These are phyloP conservation scores for Carpinus viminea DNA, from an alignment of 306 rosid genomes.

Conservation along the genomic window DNA sequence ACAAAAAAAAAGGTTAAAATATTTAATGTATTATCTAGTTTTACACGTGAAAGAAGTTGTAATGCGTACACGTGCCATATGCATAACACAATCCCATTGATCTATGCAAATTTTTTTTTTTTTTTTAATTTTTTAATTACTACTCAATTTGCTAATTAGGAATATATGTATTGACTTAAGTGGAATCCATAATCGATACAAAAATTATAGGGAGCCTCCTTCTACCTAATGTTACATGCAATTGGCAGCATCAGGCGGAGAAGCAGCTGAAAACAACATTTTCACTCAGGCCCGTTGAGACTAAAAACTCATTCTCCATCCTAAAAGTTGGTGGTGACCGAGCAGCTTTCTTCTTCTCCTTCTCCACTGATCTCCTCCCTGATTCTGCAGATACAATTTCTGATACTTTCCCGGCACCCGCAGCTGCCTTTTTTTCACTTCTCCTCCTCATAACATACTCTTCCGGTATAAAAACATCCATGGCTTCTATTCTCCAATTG, in stretches of 20 bases:
- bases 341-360: not conserved
- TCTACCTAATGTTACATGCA: not conserved
- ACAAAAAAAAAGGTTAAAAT: too few species aligned
- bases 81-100: too few species aligned
- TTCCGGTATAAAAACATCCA: slow-evolving; percentile 71
- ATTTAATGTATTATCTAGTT: too few species aligned
- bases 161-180: too few species aligned
- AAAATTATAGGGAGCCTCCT: too few species aligned
- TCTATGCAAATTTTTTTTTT: too few species aligned
- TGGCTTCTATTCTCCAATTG: not conserved
- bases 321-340: not conserved
- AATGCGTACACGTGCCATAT: too few species aligned
- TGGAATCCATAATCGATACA: too few species aligned
- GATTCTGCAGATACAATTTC: not conserved
- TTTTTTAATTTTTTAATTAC: too few species aligned
- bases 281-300: not conserved
- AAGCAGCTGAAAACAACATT: slow-evolving; percentile 39
- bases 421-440: slow-evolving; percentile 47
- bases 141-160: too few species aligned
- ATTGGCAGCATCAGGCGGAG: slow-evolving; percentile 27
- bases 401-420: slow-evolving; percentile 9
- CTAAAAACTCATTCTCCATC: not conserved
- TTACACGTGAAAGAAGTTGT: too few species aligned
- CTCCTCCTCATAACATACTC: slow-evolving; percentile 52
- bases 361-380: not conserved